Conservation (phyloP, 2,329 filamentous ascomycete species). For the Talaromyces albobiverticillius region DNA sequence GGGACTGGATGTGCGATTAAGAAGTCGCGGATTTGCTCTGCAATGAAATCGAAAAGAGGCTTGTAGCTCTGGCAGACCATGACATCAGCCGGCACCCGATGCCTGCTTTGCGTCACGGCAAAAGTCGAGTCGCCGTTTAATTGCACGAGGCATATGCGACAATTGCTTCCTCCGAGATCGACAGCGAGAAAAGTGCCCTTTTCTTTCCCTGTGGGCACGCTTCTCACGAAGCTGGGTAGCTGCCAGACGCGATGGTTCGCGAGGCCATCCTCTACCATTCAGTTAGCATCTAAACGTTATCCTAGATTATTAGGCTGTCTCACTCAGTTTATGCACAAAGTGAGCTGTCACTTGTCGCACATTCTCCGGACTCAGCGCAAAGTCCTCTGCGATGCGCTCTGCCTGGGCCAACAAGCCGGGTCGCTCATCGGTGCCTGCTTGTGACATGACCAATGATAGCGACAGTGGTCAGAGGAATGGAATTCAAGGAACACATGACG, state of each 20-base stretch:
- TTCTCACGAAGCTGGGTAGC: conserved; percentile 18
- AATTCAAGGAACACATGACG: neutral
- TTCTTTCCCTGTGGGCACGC: conserved; percentile 18
- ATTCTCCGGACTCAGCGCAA: conserved; percentile 13
- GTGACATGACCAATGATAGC: conserved; percentile 12
- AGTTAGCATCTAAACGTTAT: neutral
- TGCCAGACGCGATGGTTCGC: conserved; percentile 19
- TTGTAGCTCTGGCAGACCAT: conserved; percentile 19
- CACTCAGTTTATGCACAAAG: conserved; percentile 17
- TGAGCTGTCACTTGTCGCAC: conserved; percentile 13
- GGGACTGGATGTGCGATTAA: conserved; percentile 6
- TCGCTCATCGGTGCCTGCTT: conserved; percentile 4
- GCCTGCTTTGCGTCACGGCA: conserved; percentile 17
- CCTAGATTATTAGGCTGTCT: neutral
- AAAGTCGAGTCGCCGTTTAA: conserved; percentile 21
- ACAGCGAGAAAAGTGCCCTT: conserved; percentile 20
- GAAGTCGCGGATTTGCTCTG: conserved; percentile 16
- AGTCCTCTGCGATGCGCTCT: conserved; percentile 15
- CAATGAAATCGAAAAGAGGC: conserved; percentile 21
- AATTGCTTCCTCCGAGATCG: conserved; percentile 23
- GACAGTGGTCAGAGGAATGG: conserved; percentile 1
- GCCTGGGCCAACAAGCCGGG: conserved; percentile 16
- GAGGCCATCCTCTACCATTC: conserved; percentile 17
- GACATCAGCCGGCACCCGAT: conserved; percentile 15
- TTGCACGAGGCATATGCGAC: conserved; percentile 20